Percentiles rank a stretch among this genome's conserved stretches.
These are phyloP conservation scores for Takakia lepidozioides DNA, from an alignment of 225 moss, liverwort and hornwort species.

Conservation along the genomic window DNA sequence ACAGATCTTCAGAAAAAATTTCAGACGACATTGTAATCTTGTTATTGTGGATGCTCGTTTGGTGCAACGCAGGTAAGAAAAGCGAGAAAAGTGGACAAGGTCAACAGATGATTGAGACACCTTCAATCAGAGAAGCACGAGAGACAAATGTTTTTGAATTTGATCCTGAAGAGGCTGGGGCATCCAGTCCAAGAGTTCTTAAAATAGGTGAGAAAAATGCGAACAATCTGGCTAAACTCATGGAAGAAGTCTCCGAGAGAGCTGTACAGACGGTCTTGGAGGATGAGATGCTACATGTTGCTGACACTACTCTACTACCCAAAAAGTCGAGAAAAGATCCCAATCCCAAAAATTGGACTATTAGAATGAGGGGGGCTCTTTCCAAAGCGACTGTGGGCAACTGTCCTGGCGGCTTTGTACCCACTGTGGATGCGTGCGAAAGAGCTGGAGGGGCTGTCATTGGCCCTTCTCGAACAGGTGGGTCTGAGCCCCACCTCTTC, in stretches of 20 bases:
- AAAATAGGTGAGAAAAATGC: constrained; percentile 12
- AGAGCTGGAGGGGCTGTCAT: too few relatives aligned
- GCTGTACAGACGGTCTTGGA: constrained; percentile 41
- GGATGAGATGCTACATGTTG: constrained; percentile 36
- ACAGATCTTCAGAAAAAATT: neutral
- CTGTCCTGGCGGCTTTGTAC: neutral
- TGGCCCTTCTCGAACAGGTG: constrained; percentile 1
- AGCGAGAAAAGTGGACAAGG: neutral
- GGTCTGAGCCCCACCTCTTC: neutral
- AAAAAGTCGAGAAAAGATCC: constrained; percentile 34
- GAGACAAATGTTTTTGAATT: constrained; percentile 39
- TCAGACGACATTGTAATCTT: neutral
- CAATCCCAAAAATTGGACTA: constrained; percentile 30
- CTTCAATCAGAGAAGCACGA: too few relatives aligned
- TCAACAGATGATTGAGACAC: constrained; percentile 5
- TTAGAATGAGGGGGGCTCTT: constrained; percentile 12
- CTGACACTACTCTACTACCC: constrained; percentile 1
- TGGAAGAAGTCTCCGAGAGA: constrained; percentile 30
- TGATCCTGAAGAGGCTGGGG: constrained; percentile 23
- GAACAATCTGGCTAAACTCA: constrained; percentile 15
- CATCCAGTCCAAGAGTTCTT: neutral
- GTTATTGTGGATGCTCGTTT: too few relatives aligned
- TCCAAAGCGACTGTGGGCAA: constrained; percentile 3
- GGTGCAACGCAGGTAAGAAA: too few relatives aligned
- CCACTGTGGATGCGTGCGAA: neutral